phyloP scores from a whole-genome alignment of 148 eudicot species.

The Rhododendron williamsianum region DNA sequence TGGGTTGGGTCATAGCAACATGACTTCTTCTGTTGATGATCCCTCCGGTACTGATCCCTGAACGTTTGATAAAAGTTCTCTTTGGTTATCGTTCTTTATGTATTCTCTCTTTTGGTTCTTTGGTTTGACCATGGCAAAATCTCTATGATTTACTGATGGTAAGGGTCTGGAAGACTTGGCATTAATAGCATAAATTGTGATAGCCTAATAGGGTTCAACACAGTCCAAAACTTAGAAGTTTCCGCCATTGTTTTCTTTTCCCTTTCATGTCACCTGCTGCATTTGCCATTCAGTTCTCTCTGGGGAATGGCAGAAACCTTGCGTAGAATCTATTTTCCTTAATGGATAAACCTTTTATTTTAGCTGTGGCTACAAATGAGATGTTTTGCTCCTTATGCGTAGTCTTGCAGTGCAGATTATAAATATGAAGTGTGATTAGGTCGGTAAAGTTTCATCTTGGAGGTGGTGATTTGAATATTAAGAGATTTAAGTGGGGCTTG shows the following conservation, averaged over 20 bases:
- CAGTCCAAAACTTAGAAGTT: not conserved
- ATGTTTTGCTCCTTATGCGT: not conserved
- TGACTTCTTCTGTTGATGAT: not conserved
- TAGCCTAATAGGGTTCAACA: not conserved
- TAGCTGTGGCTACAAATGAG: not conserved
- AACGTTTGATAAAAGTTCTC: not conserved
- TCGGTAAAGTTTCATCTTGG: not conserved
- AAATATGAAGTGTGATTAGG: not conserved
- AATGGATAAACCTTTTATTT: not conserved
- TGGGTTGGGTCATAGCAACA: not conserved
- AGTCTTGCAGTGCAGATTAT: not conserved
- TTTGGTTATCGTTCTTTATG: not conserved
- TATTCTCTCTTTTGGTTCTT: not conserved
- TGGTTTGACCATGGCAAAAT: not conserved
- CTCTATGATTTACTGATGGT: not conserved
- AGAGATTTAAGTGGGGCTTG: not conserved
- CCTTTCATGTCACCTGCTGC: not conserved
- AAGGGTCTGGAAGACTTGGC: not conserved
- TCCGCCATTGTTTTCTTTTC: not conserved
- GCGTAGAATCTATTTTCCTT: not conserved
- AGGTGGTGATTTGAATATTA: not conserved
- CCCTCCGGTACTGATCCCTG: not conserved
- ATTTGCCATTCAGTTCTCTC: no score
- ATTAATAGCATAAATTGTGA: not conserved
- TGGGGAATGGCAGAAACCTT: not conserved